Evolutionary conservation across 2,329 filamentous ascomycete genomes (phyloP), one percentile per base, ranked within the genome.

Genomic region (Ceratocystis cubensis): DNA sequence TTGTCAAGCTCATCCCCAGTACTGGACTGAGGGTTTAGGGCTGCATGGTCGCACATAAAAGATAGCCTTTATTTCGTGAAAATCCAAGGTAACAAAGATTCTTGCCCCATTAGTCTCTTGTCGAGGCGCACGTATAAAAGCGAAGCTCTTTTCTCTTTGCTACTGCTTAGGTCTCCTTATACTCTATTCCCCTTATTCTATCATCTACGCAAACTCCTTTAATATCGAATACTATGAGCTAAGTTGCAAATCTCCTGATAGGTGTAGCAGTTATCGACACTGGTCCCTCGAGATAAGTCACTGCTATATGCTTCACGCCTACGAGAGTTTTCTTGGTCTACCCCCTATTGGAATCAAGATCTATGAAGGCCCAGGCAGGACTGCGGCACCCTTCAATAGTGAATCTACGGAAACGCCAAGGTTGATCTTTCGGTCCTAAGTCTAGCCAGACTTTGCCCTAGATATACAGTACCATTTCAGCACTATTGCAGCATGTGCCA

Each of bases 341-440:
- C 70, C 73, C 0, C 75, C 74, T 2, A 74, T 81, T 33, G 74
- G 80, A 62, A 77, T 72, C 0, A 73, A 74, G 4, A 71, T 81
- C 2, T 81, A 81, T 48, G 79, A 81, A 71, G 71, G 74, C 22
- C 75, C 78, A 65, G 71, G 73, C 6, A 72, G 74, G 0, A 73
- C 59, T 79, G 79, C 1, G 79, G 80, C 1, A 80, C 78, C 0
- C 81, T 82, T 70, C 73, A 74, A 25, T 75, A 79, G 66, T 76
- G 78, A 4, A 73, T 76, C 3, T 82, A 81, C 64, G 78, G 80
- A 65, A 77, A 80, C 44, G 77, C 79, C 1, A 79, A 81, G 71
- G 75, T 75, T 53, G 44, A 71, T 66, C 13, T 48, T 30, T 44
- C 57, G 57, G 5, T 25, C 41, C 1, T 63, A 25, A 50, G 33